Base-by-base conservation (phyloP, 1,139 yeast species). In the Geotrichum phurueaensis region DNA sequence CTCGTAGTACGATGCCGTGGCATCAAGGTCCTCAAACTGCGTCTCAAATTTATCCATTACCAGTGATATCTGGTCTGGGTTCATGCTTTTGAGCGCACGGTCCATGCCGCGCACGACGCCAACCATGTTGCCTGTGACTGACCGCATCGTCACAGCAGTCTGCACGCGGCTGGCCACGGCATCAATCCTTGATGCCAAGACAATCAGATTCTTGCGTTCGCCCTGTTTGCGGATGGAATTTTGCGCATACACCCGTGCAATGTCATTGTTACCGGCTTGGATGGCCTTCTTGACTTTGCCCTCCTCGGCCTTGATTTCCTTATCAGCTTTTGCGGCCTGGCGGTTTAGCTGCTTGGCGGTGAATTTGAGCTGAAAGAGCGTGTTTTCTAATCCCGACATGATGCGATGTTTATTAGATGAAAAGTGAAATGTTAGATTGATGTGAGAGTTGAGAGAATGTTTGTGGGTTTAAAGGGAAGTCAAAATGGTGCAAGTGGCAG, bases 41-140 rank as follows among this genome's bases (percentile, higher is more conserved):
- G 81, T 83, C 73, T 95, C 99, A 72, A 95, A 95, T 73, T 90
- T 92, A 74, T 94, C 99, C 99, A 95, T 94, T 20, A 94, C 96
- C 76, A 91, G 76, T 7, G 97, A 89, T 50, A 95, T 94, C 68
- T 67, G 69, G 71, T 95, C 98, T 64, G 95, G 78, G 73, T 95
- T 94, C 99, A 95, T 95, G 49, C 96, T 86, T 70, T 89, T 96
- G 76, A 95, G 81, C 0, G 99, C 99, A 69, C 84, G 86, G 72
- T 95, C 99, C 99, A 95, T 94, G 15, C 98, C 98, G 69, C 81
- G 84, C 58, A 95, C 95, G 10, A 94, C 97, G 62, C 83, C 86
- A 3, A 95, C 83, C 98, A 95, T 94, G 68, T 91, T 92, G 0
- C 95, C 94, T 0, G 97, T 89, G 6, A 94, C 97, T 57, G 88